These are phyloP conservation scores for Tillandsia leiboldiana DNA, from an alignment of 176 grass and related monocot genomes.

Conservation along the genomic window DNA sequence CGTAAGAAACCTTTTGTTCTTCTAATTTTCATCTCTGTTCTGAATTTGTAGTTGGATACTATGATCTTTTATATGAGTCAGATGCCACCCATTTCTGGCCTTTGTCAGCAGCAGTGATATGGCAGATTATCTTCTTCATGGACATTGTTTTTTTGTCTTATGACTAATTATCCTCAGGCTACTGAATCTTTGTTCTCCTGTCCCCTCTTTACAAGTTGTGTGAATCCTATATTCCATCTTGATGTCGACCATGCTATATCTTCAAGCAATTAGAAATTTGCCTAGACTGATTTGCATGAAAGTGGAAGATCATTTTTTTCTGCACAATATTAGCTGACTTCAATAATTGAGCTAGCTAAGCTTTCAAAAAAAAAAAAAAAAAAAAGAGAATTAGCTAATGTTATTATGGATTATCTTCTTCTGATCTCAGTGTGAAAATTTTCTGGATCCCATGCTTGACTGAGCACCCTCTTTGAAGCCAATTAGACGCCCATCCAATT, in stretches of 20 bases:
- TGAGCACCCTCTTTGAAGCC: background rate
- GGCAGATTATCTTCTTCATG: too few species aligned
- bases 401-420: slow-evolving; percentile 1
- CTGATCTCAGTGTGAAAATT: slow-evolving; percentile 8
- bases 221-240: too few species aligned
- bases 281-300: background rate
- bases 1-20: too few species aligned
- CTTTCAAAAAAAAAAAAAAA: background rate
- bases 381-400: background rate
- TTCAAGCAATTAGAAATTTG: background rate
- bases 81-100: too few species aligned
- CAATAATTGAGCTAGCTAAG: background rate
- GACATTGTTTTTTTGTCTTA: too few species aligned
- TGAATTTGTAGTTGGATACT: too few species aligned
- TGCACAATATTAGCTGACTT: background rate
- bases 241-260: background rate
- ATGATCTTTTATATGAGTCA: too few species aligned
- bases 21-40: too few species aligned
- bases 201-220: too few species aligned
- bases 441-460: background rate
- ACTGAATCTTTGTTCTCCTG: too few species aligned
- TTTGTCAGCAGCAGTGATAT: too few species aligned
- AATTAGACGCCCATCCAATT: background rate
- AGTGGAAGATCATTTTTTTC: background rate
- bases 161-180: too few species aligned